Evolutionary conservation across 176 grass and related monocot genomes (phyloP).

Genomic region (Poa annua): DNA sequence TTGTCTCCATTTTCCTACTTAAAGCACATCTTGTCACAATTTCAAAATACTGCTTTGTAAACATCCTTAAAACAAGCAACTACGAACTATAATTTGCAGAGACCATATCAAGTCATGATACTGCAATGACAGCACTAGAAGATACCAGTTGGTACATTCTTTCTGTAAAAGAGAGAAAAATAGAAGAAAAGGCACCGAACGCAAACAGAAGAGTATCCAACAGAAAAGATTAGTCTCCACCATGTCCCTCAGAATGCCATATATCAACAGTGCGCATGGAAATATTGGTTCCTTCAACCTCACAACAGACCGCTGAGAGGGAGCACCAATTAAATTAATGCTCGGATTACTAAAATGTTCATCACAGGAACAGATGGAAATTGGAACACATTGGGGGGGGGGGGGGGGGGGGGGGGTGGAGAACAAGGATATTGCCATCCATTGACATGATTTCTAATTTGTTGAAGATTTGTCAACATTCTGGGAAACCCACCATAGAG

Average conservation of each 20-base stretch:
- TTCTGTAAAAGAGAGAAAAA: background rate
- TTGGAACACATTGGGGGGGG: too few species aligned
- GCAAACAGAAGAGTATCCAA: background rate
- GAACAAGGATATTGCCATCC: background rate
- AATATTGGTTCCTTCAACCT: slow-evolving; percentile 52
- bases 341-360: slow-evolving; percentile 72
- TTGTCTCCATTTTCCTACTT: background rate
- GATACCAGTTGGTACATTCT: background rate
- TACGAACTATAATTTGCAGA: background rate
- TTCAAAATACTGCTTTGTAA: background rate
- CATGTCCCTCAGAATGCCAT: slow-evolving; percentile 59
- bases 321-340: slow-evolving; percentile 52
- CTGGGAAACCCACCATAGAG: background rate
- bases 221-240: background rate
- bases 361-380: slow-evolving; percentile 45
- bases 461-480: background rate
- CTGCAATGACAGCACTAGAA: background rate
- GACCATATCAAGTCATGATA: background rate
- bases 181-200: background rate
- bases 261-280: slow-evolving; percentile 45
- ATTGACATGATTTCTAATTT: background rate
- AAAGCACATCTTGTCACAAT: background rate
- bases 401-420: too few species aligned
- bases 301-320: slow-evolving; percentile 32
- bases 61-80: background rate